These are phyloP conservation scores for Diaporthe humulicola DNA, from an alignment of 2,329 filamentous ascomycete genomes.

Conservation along the genomic window DNA sequence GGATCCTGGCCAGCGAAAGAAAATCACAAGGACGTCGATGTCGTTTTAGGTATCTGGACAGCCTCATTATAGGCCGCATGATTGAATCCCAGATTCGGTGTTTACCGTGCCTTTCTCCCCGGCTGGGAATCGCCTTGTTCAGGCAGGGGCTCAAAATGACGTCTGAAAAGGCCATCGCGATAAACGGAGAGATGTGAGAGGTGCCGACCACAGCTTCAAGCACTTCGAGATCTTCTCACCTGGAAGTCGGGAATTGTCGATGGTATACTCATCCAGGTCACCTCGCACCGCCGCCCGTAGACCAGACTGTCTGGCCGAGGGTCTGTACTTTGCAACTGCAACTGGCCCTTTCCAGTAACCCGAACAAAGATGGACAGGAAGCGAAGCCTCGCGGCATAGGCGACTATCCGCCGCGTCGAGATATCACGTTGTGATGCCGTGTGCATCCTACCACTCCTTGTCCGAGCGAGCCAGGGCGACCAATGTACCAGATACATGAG, in stretches of 20 bases:
- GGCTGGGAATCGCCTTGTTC: background rate
- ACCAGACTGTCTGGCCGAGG: background rate
- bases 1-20: background rate
- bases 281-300: background rate
- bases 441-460: conserved; percentile 4
- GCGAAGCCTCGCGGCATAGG: background rate
- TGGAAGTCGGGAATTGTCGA: background rate
- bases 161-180: background rate
- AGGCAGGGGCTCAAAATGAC: background rate
- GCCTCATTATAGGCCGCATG: conserved; percentile 8
- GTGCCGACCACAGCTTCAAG: background rate
- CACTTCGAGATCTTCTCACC: background rate
- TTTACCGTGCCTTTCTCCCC: conserved; percentile 1
- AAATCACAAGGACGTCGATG: background rate
- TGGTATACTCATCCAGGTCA: background rate
- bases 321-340: background rate
- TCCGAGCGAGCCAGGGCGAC: background rate
- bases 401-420: background rate
- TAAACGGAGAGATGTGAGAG: background rate
- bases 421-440: conserved; percentile 13
- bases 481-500: conserved; percentile 25
- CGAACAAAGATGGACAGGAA: background rate
- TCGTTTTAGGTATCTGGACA: background rate
- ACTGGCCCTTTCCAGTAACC: background rate
- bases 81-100: background rate